A percentile compares a stretch with the other conserved stretches of the same genome.
These are phyloP conservation scores for Leccinum subgranulosum DNA, from an alignment of 768 basidiomycete species.

Conservation along the genomic window DNA sequence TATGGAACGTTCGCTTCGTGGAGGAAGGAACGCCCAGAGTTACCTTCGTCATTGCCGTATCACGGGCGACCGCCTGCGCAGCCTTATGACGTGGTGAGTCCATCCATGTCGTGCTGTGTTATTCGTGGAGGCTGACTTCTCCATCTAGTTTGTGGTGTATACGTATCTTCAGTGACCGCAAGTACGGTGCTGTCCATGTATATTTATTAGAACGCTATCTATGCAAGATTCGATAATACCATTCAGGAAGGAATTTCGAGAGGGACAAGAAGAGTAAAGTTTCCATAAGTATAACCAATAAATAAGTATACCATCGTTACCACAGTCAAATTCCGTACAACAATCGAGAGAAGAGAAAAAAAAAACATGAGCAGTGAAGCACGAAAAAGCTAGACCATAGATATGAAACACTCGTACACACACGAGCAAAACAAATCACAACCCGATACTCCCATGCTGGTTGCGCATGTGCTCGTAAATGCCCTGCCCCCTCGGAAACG, in stretches of 20 bases:
- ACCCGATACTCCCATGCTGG: slow-evolving; percentile 64
- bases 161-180: slow-evolving; percentile 26
- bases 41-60: slow-evolving; percentile 57
- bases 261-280: neutral
- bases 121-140: neutral
- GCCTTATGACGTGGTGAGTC: slow-evolving; percentile 54
- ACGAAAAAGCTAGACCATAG: neutral
- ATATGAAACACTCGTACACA: neutral
- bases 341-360: neutral
- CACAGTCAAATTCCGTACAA: slow-evolving; percentile 14
- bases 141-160: slow-evolving; percentile 40
- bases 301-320: slow-evolving; percentile 12
- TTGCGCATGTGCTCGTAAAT: slow-evolving; percentile 79
- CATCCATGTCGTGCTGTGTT: neutral
- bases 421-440: slow-evolving; percentile 8
- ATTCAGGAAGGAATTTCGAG: neutral
- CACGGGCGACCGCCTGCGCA: slow-evolving; percentile 49
- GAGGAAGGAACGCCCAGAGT: slow-evolving; percentile 47
- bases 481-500: slow-evolving; percentile 62
- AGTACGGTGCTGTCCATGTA: slow-evolving; percentile 2
- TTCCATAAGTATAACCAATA: slow-evolving; percentile 24
- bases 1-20: slow-evolving; percentile 41
- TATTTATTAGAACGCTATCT: slow-evolving; percentile 21
- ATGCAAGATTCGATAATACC: neutral
- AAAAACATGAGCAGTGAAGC: slow-evolving; percentile 1